Evolutionary conservation across 441 rosid species (phyloP).

Genomic region (Aquilaria agallochum): DNA sequence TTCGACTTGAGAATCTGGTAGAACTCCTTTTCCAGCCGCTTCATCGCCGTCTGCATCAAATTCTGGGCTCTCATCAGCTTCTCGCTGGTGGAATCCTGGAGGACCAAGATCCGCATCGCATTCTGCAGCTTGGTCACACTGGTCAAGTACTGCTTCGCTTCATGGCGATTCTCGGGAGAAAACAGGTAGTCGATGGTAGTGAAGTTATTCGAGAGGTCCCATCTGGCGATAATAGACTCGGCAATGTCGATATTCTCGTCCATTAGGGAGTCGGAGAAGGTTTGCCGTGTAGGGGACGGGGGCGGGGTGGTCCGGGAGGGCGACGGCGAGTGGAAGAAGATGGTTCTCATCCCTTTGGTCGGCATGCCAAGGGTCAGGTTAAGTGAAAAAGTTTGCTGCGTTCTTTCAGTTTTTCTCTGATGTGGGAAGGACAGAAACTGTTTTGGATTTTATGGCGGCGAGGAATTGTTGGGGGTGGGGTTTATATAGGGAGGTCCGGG

Average conservation of each 20-base stretch:
- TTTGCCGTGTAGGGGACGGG: conserved; percentile 24
- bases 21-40: conserved; percentile 61
- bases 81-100: conserved; percentile 26
- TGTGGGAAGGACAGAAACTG: neutral
- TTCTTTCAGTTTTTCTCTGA: neutral
- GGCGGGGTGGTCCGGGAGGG: conserved; percentile 29
- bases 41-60: conserved; percentile 73
- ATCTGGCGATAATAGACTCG: conserved; percentile 31
- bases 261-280: conserved; percentile 31
- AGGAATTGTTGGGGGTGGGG: neutral
- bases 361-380: neutral
- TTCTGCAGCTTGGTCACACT: conserved; percentile 39
- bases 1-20: conserved; percentile 44
- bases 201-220: conserved; percentile 22
- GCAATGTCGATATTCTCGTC: conserved; percentile 40
- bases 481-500: conserved; percentile 1
- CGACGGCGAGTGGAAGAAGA: conserved; percentile 26
- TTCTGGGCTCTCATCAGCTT: conserved; percentile 46
- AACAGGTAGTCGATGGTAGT: conserved; percentile 36
- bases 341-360: conserved; percentile 26
- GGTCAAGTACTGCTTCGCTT: conserved; percentile 45
- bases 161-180: conserved; percentile 27
- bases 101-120: conserved; percentile 39
- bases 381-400: neutral
- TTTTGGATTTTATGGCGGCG: neutral